Conservation (phyloP, 768 basidiomycete genomes). For the Mycena sanguinolenta region DNA sequence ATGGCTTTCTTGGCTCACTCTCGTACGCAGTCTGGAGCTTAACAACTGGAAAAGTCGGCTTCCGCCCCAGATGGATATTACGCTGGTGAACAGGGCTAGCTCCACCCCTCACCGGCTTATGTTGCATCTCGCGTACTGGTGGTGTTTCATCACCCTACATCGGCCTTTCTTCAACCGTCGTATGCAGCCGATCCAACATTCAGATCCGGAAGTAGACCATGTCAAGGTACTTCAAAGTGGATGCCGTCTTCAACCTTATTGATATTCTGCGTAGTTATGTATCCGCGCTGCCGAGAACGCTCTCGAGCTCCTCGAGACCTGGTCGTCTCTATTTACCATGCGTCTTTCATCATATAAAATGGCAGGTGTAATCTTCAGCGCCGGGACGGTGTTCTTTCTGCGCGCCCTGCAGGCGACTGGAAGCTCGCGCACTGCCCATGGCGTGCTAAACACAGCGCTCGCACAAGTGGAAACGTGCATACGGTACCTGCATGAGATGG, state of each 20-base stretch:
- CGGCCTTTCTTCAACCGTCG: conserved; percentile 45
- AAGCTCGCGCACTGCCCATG: conserved; percentile 30
- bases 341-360: conserved; percentile 52
- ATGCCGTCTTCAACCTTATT: background rate
- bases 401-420: conserved; percentile 48
- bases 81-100: conserved; percentile 39
- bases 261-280: conserved; percentile 42
- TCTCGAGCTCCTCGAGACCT: conserved; percentile 45
- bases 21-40: conserved; percentile 37
- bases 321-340: conserved; percentile 51
- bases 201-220: conserved; percentile 32
- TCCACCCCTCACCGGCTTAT: conserved; percentile 47
- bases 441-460: conserved; percentile 28
- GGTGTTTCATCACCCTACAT: conserved; percentile 53
- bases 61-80: conserved; percentile 47
- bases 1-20: background rate
- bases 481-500: conserved; percentile 17
- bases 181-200: background rate
- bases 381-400: conserved; percentile 55
- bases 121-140: conserved; percentile 53
- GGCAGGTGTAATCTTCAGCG: conserved; percentile 53
- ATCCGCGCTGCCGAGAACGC: conserved; percentile 48
- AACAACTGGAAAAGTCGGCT: conserved; percentile 43
- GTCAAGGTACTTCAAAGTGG: conserved; percentile 27
- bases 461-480: conserved; percentile 29